Base-by-base conservation (phyloP, 2,329 filamentous ascomycete genomes). In the Alternaria metachromatica region DNA sequence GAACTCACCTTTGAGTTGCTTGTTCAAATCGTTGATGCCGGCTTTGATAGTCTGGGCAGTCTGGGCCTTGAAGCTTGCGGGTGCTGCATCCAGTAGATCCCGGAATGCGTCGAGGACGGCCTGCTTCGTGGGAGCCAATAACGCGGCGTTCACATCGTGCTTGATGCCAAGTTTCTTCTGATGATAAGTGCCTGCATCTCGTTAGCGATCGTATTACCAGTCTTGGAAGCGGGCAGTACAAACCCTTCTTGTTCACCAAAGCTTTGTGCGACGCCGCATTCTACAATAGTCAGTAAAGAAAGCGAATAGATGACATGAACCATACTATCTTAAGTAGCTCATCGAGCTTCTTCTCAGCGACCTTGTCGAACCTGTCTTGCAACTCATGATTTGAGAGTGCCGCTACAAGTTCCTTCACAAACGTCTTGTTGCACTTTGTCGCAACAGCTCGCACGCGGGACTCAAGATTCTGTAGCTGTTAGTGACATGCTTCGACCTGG, bases 151-250 rank as follows among this genome's bases (percentile, higher is more conserved):
- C 49, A 54, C 43, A 12, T 67, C 49, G 9, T 43, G 6, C 5
- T 63, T 12, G 20, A 65, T 41, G 11, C 12, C 12, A 2, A 56
- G 28, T 28, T 61, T 67, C 49, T 67, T 67, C 13, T 65, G 57
- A 15, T n/a, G 9, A 7, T 58, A 61, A 10, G 18, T 53, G 11
- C 60, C 60, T 65, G 6, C 4, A 9, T 4, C 2, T 18, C 6
- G 21, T 62, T 30, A 65, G 58, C 13, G 18, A 11, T 12, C 2
- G 2, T 23, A 3, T 59, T 43, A 8, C 44, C 10, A 6, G 37
- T 46, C n/a, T 12, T 2, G 25, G 12, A 11, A 9, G 15, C 1
- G 13, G 13, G 12, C 10, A 13, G 11, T 2, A 28, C 12, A 10
- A 51, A 55, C 61, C 61, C 6, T 26, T 58, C 21, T 58, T 62